Evolutionary conservation across 164 flowering plant genomes (phyloP), one percentile per base, ranked within the genome.

Genomic region (Kingdonia uniflora): DNA sequence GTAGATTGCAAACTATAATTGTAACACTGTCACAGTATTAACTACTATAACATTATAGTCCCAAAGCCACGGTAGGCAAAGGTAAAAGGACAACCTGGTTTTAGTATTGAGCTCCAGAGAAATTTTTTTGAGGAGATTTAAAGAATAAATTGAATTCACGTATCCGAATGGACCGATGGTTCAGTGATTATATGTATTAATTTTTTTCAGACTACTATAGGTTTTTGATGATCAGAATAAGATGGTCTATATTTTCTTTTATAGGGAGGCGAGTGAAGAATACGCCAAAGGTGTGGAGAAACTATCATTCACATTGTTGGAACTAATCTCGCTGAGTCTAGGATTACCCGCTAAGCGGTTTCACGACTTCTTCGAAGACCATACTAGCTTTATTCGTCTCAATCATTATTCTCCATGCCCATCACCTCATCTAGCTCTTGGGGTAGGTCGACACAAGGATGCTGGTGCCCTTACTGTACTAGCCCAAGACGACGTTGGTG

Each of bases 391-490:
- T 38, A 29, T 68, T 7, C 51, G 76, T n/a, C 61, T 75, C 51
- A 75, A 75, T 25, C 66, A 75, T 63, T 73, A 75, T 39, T 76
- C 78, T 10, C 69, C 74, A 6, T 78, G 82, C 58, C 76, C 80
- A 12, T 20, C 38, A 14, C 78, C 75, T 0, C 39, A 68, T 37
- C 57, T 72, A 0, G 71, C 71, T 23, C 65, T 66, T 10, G 69
- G 70, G 14, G 65, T 66, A 12, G 65, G 62, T 42, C 65, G 58
- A 22, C 70, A 66, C 62, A 61, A 66, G 22, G 70, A 66, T 42
- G 49, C 22, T 14, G 59, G 63, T 20, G 68, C 59, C 17, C 56
- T 58, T 13, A 65, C 68, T 3, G 41, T 65, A 16, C 60, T 65
- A 8, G 59, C 64, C 35, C 59, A 54, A 25, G 64, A 65, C 8